Percentiles rank a stretch among this genome's conserved stretches.
Conservation (phyloP, 768 basidiomycete species). For the Suillus sp. region DNA sequence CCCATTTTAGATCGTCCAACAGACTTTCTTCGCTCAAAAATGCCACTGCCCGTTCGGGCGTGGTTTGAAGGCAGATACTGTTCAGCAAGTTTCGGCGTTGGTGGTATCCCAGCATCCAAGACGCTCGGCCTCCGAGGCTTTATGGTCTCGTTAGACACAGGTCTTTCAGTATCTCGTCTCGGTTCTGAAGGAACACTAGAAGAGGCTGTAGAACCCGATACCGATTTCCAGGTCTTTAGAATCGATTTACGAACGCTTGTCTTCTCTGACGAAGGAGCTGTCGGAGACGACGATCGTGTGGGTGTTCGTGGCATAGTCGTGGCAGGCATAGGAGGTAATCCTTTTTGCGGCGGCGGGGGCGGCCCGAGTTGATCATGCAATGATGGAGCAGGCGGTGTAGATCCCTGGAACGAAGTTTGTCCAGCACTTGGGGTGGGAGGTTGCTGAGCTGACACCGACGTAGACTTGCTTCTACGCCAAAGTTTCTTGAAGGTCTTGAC, state of each 20-base stretch:
- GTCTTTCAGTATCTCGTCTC: slow-evolving; percentile 43
- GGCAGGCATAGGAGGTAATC: slow-evolving; percentile 26
- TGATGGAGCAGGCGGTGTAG: slow-evolving; percentile 33
- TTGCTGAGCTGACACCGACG: slow-evolving; percentile 38
- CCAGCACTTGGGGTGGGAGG: slow-evolving; percentile 39
- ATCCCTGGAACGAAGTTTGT: slow-evolving; percentile 37
- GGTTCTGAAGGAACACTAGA: slow-evolving; percentile 37
- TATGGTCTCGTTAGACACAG: slow-evolving; percentile 35
- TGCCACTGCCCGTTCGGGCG: slow-evolving; percentile 33
- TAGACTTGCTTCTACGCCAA: slow-evolving; percentile 72
- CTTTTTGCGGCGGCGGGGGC: slow-evolving; percentile 29
- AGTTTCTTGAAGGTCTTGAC: slow-evolving; percentile 74
- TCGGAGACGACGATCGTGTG: slow-evolving; percentile 14
- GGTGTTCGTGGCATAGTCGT: slow-evolving; percentile 28
- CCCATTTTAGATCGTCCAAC: slow-evolving; percentile 23
- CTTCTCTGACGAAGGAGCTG: slow-evolving; percentile 47
- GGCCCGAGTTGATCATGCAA: slow-evolving; percentile 33
- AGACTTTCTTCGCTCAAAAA: slow-evolving; percentile 31
- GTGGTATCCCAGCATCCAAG: slow-evolving; percentile 51
- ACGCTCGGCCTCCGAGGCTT: slow-evolving; percentile 50
- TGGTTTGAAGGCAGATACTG: slow-evolving; percentile 43
- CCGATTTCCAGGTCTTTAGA: slow-evolving; percentile 63
- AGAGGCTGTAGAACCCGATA: slow-evolving; percentile 35
- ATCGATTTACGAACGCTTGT: slow-evolving; percentile 65
- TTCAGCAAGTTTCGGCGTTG: slow-evolving; percentile 63